Conservation (phyloP, 768 basidiomycete genomes). For the Suillus placidus region DNA sequence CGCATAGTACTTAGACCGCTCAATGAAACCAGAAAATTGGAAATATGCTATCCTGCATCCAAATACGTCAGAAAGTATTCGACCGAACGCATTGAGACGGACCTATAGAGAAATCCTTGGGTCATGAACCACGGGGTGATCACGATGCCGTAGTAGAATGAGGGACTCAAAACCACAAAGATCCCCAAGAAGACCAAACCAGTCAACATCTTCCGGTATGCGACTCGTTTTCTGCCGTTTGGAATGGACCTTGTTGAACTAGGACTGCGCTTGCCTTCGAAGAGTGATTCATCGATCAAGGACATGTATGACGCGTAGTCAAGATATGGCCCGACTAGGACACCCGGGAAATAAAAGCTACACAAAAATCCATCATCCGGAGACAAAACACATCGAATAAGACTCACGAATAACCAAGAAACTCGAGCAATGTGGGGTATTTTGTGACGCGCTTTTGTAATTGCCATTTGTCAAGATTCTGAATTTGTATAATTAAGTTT, state of each 20-base stretch:
- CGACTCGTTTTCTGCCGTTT: conserved; percentile 84
- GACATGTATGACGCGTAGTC: conserved; percentile 83
- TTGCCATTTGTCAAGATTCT: conserved; percentile 93
- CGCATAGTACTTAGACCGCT: conserved; percentile 92
- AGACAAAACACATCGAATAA: background rate
- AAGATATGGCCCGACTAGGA: conserved; percentile 89
- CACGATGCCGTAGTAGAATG: conserved; percentile 59
- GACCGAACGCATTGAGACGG: conserved; percentile 3
- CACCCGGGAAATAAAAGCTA: conserved; percentile 97
- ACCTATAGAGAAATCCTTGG: conserved; percentile 46
- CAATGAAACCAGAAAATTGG: conserved; percentile 78
- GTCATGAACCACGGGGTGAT: conserved; percentile 61
- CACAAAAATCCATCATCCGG: conserved; percentile 1
- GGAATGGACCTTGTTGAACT: conserved; percentile 55
- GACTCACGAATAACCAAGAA: conserved; percentile 89
- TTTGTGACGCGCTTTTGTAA: conserved; percentile 61
- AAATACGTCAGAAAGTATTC: conserved; percentile 9
- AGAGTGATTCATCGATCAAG: conserved; percentile 74
- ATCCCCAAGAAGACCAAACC: conserved; percentile 78
- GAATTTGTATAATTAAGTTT: background rate
- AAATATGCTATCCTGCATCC: conserved; percentile 59
- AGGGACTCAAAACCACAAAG: conserved; percentile 67
- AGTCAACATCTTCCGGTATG: conserved; percentile 76
- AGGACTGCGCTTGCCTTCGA: conserved; percentile 49
- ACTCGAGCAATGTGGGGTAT: conserved; percentile 81